Evolutionary conservation across 2,329 filamentous ascomycete species (phyloP).

Genomic region (Cercospora janseana): DNA sequence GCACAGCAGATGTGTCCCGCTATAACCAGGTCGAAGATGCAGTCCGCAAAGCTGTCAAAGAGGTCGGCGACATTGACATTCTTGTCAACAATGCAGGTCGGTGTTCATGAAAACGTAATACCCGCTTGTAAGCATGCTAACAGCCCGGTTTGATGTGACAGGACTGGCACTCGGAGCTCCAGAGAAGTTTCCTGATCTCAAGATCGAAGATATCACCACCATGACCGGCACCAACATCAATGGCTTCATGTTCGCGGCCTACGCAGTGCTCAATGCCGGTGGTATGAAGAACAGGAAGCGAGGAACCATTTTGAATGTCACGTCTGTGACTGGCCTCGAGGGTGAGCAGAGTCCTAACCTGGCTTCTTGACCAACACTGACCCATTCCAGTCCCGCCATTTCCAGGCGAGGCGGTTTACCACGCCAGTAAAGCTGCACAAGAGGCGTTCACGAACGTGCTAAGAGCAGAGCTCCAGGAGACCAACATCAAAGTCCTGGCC

Average conservation of each 20-base stretch:
- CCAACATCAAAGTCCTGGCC: constrained; percentile 50
- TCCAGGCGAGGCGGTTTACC: constrained; percentile 51
- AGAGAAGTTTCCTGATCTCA: constrained; percentile 43
- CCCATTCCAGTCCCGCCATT: constrained; percentile 44
- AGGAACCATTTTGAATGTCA: constrained; percentile 52
- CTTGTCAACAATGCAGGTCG: constrained; percentile 15
- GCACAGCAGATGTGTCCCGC: constrained; percentile 36
- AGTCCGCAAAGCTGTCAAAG: constrained; percentile 34
- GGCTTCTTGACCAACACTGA: background rate
- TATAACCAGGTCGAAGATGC: constrained; percentile 36
- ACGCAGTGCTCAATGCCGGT: constrained; percentile 46
- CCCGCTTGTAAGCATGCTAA: constrained; percentile 23
- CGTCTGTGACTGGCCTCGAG: constrained; percentile 46
- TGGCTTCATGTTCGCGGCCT: constrained; percentile 49
- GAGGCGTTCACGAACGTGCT: constrained; percentile 53
- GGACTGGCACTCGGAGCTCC: constrained; percentile 51
- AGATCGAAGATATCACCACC: constrained; percentile 43
- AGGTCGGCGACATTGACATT: constrained; percentile 24
- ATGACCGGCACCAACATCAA: constrained; percentile 52
- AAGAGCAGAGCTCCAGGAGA: constrained; percentile 48
- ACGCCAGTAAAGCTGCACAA: constrained; percentile 49
- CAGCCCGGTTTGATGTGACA: constrained; percentile 39
- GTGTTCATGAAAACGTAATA: background rate
- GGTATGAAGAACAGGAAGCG: constrained; percentile 41
- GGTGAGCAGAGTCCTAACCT: background rate